Evolutionary conservation across 257 asterid genomes (phyloP).

Genomic region (Linderniella brevidens): DNA sequence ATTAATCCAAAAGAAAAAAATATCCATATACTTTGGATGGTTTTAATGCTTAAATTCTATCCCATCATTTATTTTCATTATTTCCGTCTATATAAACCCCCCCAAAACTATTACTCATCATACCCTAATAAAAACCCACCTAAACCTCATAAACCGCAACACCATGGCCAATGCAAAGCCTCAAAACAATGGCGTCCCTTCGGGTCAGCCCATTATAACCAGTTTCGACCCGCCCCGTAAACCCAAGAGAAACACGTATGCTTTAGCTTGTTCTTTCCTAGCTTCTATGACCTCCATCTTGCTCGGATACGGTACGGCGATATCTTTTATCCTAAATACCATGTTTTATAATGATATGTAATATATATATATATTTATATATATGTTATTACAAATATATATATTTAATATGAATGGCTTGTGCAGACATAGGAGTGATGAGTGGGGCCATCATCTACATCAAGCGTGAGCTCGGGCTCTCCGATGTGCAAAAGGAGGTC

Average conservation of each 20-base stretch:
- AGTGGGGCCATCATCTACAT: constrained; percentile 80
- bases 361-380: neutral
- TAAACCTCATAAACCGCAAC: neutral
- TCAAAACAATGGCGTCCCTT: constrained; percentile 9
- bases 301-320: constrained; percentile 42
- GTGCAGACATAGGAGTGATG: constrained; percentile 87
- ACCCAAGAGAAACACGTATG: constrained; percentile 41
- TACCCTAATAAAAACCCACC: neutral
- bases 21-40: no score
- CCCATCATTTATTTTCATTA: neutral
- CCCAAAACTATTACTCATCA: neutral
- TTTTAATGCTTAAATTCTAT: no score
- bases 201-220: constrained; percentile 11
- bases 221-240: constrained; percentile 28
- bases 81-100: neutral
- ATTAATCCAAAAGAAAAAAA: no score
- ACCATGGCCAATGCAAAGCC: neutral
- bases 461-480: constrained; percentile 17
- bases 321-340: neutral
- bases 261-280: constrained; percentile 42
- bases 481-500: constrained; percentile 30
- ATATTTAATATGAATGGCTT: neutral
- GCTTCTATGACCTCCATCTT: constrained; percentile 66
- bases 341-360: neutral
- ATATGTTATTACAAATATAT: no score